Evolutionary conservation across 2,329 filamentous ascomycete species (phyloP).

Genomic region (Talaromyces sp.): DNA sequence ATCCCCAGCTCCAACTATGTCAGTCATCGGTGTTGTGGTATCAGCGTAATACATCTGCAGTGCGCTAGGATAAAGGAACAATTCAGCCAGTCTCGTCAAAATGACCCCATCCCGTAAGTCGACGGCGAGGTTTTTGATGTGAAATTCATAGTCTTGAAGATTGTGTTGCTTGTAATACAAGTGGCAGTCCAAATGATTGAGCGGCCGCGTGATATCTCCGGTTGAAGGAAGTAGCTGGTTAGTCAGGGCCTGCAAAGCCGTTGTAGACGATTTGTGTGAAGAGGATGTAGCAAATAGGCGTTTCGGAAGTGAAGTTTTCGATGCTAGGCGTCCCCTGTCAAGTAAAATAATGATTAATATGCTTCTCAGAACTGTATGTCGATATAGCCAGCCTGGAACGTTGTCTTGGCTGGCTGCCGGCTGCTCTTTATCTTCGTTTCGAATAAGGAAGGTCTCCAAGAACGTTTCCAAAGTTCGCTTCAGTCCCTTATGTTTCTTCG

Average conservation of each 20-base stretch:
- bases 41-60: slow-evolving; percentile 19
- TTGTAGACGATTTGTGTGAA: slow-evolving; percentile 50
- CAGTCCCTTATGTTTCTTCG: slow-evolving; percentile 21
- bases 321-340: slow-evolving; percentile 47
- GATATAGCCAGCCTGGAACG: slow-evolving; percentile 36
- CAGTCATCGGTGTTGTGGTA: slow-evolving; percentile 36
- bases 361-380: slow-evolving; percentile 52
- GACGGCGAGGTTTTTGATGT: slow-evolving; percentile 55
- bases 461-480: slow-evolving; percentile 47
- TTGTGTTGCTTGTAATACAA: slow-evolving; percentile 51
- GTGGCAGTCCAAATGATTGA: slow-evolving; percentile 54
- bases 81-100: slow-evolving; percentile 55
- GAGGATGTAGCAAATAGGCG: slow-evolving; percentile 51
- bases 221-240: slow-evolving; percentile 53
- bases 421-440: slow-evolving; percentile 49
- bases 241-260: slow-evolving; percentile 48
- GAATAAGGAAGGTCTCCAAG: slow-evolving; percentile 53
- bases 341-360: slow-evolving; percentile 57
- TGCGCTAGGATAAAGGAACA: slow-evolving; percentile 46
- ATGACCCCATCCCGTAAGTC: slow-evolving; percentile 59
- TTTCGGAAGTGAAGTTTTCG: slow-evolving; percentile 21
- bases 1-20: slow-evolving; percentile 43
- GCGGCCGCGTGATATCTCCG: slow-evolving; percentile 51
- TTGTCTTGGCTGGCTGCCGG: slow-evolving; percentile 1
- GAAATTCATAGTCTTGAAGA: slow-evolving; percentile 55